These are phyloP conservation scores for Neopestalotiopsis sp. DNA, from an alignment of 2,329 filamentous ascomycete genomes.

Conservation along the genomic window DNA sequence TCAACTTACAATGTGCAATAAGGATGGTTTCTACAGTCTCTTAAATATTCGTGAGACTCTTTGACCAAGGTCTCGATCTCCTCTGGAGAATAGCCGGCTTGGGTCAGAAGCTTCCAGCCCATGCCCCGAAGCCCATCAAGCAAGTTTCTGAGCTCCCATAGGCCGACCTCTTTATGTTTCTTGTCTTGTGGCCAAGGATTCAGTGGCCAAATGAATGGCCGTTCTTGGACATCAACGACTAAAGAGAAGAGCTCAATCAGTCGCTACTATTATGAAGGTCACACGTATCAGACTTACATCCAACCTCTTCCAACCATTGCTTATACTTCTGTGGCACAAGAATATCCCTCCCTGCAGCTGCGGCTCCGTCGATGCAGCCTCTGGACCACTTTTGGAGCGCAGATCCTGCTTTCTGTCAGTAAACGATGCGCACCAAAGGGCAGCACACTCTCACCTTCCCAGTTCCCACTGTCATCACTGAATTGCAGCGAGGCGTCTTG, in stretches of 20 bases:
- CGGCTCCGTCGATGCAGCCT: not conserved
- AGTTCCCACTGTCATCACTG: not conserved
- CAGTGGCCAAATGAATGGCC: not conserved
- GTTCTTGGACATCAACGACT: slow-evolving; percentile 3
- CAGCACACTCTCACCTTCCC: not conserved
- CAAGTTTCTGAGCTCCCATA: not conserved
- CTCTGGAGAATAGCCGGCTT: not conserved
- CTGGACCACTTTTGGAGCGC: not conserved
- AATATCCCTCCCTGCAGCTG: not conserved
- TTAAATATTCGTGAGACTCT: not conserved
- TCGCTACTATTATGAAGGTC: not conserved
- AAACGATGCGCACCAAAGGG: not conserved
- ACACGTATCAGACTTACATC: not conserved
- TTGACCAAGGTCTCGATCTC: not conserved
- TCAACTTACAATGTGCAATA: not conserved
- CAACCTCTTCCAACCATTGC: slow-evolving; percentile 3
- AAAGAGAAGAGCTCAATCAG: not conserved
- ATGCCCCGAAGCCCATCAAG: not conserved
- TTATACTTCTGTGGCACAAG: slow-evolving; percentile 3
- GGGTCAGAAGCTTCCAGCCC: not conserved
- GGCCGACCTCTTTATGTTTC: slow-evolving; percentile 3
- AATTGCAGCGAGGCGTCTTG: slow-evolving; percentile 7
- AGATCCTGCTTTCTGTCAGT: not conserved
- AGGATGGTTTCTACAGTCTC: not conserved
- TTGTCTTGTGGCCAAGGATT: slow-evolving; percentile 6